Evolutionary conservation across 495 filamentous ascomycete genomes (phyloP), one percentile per base, ranked within the genome.

Genomic region (Tuber calosporum): DNA sequence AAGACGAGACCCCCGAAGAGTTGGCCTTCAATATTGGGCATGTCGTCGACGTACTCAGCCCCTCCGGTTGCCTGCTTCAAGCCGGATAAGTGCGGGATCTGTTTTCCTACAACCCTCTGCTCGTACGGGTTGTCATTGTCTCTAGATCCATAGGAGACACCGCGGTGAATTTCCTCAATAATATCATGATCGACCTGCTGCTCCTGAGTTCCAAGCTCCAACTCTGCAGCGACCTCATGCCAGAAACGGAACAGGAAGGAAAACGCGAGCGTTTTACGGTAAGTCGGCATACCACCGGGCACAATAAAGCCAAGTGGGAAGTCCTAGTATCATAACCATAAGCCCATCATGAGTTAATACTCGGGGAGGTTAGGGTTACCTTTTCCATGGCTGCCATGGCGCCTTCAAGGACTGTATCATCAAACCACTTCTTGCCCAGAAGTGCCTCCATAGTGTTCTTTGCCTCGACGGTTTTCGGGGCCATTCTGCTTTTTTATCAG

Each of bases 201-300:
- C 8, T 26, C 40, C 9, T 58, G 42, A 5, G 48, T 70, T 45
- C 38, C 77, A 39, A 79, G 58, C 13, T 34, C 68, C n/a, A 79
- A 48, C 22, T 82, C 75, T 34, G 82, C 84, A 20, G 85, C 82
- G 3, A 86, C 84, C 45, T 89, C 88, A 72, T 96, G 91, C 80
- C 94, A 96, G 80, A 94, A 96, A 36, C 91, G 88, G 82, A 94
- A 95, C 83, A 95, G 94, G 85, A 96, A 93, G 4, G 91, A 87
- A 58, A 97, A 84, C 0, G 94, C 94, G 58, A 97, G 85, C 19
- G 93, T 93, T 79, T 95, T 97, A 36, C 94, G 86, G 83, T 97
- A 98, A 2, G 92, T 96, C 17, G 94, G 93, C 94, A 98, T 98
- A 48, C 94, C 94, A 74, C 94, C 94, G 0, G 93, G 93, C 1